Evolutionary conservation across 2,329 filamentous ascomycete genomes (phyloP).

Genomic region (Ramularia endophylla): DNA sequence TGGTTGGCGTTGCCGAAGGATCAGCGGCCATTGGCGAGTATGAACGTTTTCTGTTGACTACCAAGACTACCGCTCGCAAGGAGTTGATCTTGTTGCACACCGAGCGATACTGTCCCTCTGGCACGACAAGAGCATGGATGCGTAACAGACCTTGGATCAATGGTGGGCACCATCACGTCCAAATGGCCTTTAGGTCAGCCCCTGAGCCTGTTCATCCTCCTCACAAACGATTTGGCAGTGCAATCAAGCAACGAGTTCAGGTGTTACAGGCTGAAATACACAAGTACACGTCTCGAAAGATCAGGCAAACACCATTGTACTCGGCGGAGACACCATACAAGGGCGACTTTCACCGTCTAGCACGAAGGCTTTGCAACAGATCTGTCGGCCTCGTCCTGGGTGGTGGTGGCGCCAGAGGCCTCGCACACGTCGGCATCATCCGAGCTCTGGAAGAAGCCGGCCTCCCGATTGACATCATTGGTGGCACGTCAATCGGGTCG

Average conservation of each 20-base stretch:
- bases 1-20: constrained; percentile 85
- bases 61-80: constrained; percentile 94
- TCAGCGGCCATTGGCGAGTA: constrained; percentile 93
- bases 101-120: constrained; percentile 79
- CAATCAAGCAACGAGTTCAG: constrained; percentile 86
- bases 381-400: constrained; percentile 92
- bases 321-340: constrained; percentile 90
- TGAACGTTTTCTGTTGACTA: constrained; percentile 89
- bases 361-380: constrained; percentile 83
- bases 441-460: constrained; percentile 92
- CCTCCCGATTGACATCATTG: constrained; percentile 90
- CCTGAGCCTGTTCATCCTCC: constrained; percentile 71
- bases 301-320: constrained; percentile 84
- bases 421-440: constrained; percentile 90
- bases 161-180: constrained; percentile 92
- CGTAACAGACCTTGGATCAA: constrained; percentile 94
- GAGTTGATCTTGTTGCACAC: constrained; percentile 83
- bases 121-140: constrained; percentile 82
- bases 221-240: constrained; percentile 76
- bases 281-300: constrained; percentile 90
- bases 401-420: constrained; percentile 85
- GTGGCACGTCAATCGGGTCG: constrained; percentile 91
- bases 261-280: constrained; percentile 95
- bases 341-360: constrained; percentile 91
- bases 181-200: constrained; percentile 81